These are phyloP conservation scores for Tolypocladium tundrense DNA, from an alignment of 2,329 filamentous ascomycete species.

Conservation along the genomic window DNA sequence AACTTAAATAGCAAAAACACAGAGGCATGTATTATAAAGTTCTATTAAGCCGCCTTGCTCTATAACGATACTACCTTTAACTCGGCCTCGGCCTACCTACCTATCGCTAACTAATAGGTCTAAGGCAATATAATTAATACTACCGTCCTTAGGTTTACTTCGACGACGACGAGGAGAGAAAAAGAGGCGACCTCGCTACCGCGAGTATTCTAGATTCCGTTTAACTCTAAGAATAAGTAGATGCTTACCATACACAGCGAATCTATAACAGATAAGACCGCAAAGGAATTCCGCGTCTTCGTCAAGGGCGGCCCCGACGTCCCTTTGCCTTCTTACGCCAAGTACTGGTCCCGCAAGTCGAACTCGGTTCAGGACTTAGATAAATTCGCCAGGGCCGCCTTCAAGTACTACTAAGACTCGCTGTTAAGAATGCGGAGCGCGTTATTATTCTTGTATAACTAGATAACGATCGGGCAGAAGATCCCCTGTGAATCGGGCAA, in stretches of 20 bases:
- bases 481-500: no score
- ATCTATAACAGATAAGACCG: slow-evolving; percentile 12
- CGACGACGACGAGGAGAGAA: slow-evolving; percentile 11
- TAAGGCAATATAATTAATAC: slow-evolving; percentile 33
- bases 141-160: slow-evolving; percentile 29
- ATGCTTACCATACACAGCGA: slow-evolving; percentile 29
- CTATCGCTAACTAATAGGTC: slow-evolving; percentile 21
- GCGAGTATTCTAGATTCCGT: slow-evolving; percentile 30
- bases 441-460: slow-evolving; percentile 29
- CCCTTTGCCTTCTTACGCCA: slow-evolving; percentile 24
- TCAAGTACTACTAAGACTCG: slow-evolving; percentile 26
- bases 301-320: slow-evolving; percentile 47
- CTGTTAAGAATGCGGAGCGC: slow-evolving; percentile 30
- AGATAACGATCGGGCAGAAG: slow-evolving; percentile 12
- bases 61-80: slow-evolving; percentile 35
- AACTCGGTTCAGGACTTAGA: slow-evolving; percentile 24
- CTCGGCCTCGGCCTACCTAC: slow-evolving; percentile 21
- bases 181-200: slow-evolving; percentile 8
- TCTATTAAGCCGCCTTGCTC: slow-evolving; percentile 20
- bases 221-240: slow-evolving; percentile 41
- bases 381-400: slow-evolving; percentile 17
- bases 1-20: slow-evolving; percentile 6
- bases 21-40: slow-evolving; percentile 8
- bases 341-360: slow-evolving; percentile 21
- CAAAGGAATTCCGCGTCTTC: slow-evolving; percentile 28